A percentile compares a stretch with the other conserved stretches of the same genome.
Conservation (phyloP, 129 eudicot species). For the Tagetes erecta region DNA sequence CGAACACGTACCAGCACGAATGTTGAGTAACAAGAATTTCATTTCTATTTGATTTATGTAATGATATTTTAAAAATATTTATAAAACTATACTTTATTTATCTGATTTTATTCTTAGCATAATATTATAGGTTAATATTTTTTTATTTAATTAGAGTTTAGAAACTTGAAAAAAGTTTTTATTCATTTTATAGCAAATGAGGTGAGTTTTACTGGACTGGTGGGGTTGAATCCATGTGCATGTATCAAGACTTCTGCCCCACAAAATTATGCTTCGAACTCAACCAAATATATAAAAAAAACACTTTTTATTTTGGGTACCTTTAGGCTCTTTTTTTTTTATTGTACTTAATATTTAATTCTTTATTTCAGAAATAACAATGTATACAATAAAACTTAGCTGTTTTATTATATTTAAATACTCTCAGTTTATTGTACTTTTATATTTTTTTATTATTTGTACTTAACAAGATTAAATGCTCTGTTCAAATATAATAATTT, state of each 20-base stretch:
- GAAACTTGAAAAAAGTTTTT: not conserved
- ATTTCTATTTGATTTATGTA: too few species aligned
- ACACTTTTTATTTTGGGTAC: not conserved
- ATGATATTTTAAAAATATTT: too few species aligned
- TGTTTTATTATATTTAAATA: too few species aligned
- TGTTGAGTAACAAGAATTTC: too few species aligned
- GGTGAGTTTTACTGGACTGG: conserved; percentile 33
- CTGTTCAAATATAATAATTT: not conserved
- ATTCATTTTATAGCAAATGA: not conserved
- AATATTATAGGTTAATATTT: not conserved
- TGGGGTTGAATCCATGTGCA: conserved; percentile 46
- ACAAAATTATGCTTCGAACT: conserved; percentile 41
- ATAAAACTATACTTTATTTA: too few species aligned
- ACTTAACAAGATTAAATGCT: too few species aligned
- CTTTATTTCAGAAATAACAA: not conserved
- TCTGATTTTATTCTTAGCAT: too few species aligned
- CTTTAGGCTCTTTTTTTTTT: not conserved
- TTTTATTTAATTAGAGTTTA: too few species aligned
- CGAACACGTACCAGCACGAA: too few species aligned
- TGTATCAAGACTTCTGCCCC: conserved; percentile 42
- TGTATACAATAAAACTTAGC: not conserved
- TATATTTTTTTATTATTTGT: too few species aligned
- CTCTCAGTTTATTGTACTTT: too few species aligned
- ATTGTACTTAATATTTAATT: conserved; percentile 7
- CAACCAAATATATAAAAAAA: conserved; percentile 18